phyloP scores from a whole-genome alignment of 1,139 yeast species.

The Blastobotrys niveus region DNA sequence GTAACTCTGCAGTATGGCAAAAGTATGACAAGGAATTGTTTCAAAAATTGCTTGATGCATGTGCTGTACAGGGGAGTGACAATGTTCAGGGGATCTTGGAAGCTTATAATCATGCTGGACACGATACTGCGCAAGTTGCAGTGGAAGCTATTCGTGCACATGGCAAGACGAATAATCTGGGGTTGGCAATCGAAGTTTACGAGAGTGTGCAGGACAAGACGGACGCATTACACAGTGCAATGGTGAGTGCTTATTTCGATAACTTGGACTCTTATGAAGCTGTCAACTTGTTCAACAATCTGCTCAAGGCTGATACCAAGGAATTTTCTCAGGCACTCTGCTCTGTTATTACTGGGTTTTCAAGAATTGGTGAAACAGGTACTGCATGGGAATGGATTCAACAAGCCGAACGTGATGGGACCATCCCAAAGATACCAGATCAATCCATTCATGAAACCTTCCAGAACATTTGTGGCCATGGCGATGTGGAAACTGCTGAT shows the following conservation, averaged over 20 bases:
- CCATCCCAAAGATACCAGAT: conserved; percentile 20
- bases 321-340: conserved; percentile 1
- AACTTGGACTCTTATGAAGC: conserved; percentile 27
- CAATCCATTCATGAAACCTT: conserved; percentile 22
- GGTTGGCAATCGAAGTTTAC: conserved; percentile 10
- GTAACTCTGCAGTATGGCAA: conserved; percentile 25
- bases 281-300: conserved; percentile 26
- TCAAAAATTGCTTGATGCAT: conserved; percentile 20
- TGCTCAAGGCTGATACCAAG: conserved; percentile 10
- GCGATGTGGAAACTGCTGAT: conserved; percentile 21
- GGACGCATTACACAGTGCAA: conserved; percentile 26
- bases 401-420: conserved; percentile 23
- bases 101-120: conserved; percentile 10
- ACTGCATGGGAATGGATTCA: conserved; percentile 36
- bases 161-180: conserved; percentile 9
- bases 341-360: conserved; percentile 29
- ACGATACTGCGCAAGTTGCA: not conserved
- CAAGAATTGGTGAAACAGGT: conserved; percentile 25
- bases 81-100: conserved; percentile 13
- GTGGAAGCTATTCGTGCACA: conserved; percentile 7
- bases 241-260: conserved; percentile 32
- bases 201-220: conserved; percentile 5
- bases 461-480: conserved; percentile 22
- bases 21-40: conserved; percentile 20
- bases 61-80: conserved; percentile 16